These are phyloP conservation scores for Rutstroemia sp. DNA, from an alignment of 2,329 filamentous ascomycete genomes.

Conservation along the genomic window DNA sequence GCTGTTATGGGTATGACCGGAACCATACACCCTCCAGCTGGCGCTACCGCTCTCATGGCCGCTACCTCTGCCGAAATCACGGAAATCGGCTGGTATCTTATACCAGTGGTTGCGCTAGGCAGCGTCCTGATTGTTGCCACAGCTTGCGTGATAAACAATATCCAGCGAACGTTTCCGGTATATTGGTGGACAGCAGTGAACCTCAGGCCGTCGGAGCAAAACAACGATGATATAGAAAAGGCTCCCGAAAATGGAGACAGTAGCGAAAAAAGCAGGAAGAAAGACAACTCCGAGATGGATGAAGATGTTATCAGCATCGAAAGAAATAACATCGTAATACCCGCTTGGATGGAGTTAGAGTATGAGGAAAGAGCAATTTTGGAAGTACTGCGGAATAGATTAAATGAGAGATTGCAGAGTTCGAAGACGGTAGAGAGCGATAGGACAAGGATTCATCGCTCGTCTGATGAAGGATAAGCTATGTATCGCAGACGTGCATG, in stretches of 20 bases:
- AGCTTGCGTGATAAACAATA: constrained; percentile 61
- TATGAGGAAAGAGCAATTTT: constrained; percentile 18
- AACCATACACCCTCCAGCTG: constrained; percentile 67
- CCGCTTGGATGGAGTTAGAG: constrained; percentile 18
- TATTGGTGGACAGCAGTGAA: constrained; percentile 46
- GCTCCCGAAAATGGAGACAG: neutral
- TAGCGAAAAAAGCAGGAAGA: neutral
- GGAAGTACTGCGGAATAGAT: constrained; percentile 15
- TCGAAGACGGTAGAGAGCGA: constrained; percentile 2
- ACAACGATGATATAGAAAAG: constrained; percentile 1
- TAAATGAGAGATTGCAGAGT: constrained; percentile 5
- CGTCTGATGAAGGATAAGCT: neutral
- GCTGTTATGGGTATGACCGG: constrained; percentile 62
- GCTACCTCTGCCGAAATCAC: constrained; percentile 49
- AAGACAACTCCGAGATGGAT: neutral
- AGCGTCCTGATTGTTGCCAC: constrained; percentile 52
- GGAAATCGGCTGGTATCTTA: constrained; percentile 58
- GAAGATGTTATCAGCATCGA: constrained; percentile 13
- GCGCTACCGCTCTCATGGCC: constrained; percentile 64
- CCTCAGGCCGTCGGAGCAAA: neutral
- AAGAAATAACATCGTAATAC: constrained; percentile 12
- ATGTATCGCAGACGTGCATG: too few species aligned
- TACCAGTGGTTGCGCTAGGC: constrained; percentile 56
- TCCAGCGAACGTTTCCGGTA: constrained; percentile 53
- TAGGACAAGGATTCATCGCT: neutral